Percentiles rank a stretch among this genome's conserved stretches.
Evolutionary conservation across 2,329 filamentous ascomycete species (phyloP).

Genomic region (Aspergillus floridensis): DNA sequence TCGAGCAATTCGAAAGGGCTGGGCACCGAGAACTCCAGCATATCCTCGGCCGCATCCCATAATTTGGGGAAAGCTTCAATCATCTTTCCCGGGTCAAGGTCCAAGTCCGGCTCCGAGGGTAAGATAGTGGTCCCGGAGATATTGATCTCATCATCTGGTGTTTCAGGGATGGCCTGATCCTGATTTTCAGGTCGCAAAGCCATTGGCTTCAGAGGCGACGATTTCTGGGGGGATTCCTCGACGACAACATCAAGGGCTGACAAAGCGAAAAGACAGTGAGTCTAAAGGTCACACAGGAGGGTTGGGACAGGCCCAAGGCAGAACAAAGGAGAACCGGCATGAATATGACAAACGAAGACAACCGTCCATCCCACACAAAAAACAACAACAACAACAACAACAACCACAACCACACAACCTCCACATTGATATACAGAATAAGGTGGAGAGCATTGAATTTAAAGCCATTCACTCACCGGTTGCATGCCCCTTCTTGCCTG

Average conservation of each 20-base stretch:
- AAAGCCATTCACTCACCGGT: neutral
- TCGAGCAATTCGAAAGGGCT: slow-evolving; percentile 22
- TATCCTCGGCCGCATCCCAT: slow-evolving; percentile 29
- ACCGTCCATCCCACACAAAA: neutral
- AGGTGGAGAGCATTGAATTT: neutral
- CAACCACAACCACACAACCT: neutral
- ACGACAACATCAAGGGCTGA: slow-evolving; percentile 18
- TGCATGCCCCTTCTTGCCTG: neutral
- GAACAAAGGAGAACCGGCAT: neutral
- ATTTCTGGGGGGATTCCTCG: slow-evolving; percentile 20
- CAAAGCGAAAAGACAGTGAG: neutral
- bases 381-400: neutral
- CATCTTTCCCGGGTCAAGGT: slow-evolving; percentile 37
- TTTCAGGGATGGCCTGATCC: slow-evolving; percentile 20
- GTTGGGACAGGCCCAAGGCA: neutral
- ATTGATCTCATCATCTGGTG: slow-evolving; percentile 30
- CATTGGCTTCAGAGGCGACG: slow-evolving; percentile 9
- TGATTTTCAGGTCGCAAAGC: slow-evolving; percentile 8
- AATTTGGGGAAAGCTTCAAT: slow-evolving; percentile 42
- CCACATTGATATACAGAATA: neutral
- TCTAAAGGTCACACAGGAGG: neutral
- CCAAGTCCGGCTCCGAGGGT: slow-evolving; percentile 28
- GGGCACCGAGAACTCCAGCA: slow-evolving; percentile 40
- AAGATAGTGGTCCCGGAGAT: slow-evolving; percentile 37
- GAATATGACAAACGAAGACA: neutral